Evolutionary conservation across 179 eudicot species (phyloP).

Genomic region (Drosera spatulata): DNA sequence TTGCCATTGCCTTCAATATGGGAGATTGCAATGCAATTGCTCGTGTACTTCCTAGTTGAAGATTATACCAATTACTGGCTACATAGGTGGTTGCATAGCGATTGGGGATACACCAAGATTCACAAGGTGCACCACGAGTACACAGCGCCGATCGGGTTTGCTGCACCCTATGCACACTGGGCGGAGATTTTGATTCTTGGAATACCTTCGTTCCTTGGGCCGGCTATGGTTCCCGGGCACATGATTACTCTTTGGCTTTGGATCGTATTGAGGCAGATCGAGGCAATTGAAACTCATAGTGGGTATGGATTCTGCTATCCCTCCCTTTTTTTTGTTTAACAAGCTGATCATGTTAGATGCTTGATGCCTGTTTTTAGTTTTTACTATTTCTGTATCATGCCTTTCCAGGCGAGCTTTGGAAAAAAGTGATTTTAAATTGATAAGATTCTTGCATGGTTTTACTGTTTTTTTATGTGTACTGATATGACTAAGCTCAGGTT

Average conservation of each 20-base stretch:
- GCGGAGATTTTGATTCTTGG: slow-evolving; percentile 84
- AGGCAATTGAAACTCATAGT: slow-evolving; percentile 93
- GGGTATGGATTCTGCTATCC: slow-evolving; percentile 58
- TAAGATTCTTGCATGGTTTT: slow-evolving; percentile 12
- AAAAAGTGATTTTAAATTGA: slow-evolving; percentile 15
- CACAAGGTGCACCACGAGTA: slow-evolving; percentile 92
- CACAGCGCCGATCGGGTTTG: slow-evolving; percentile 76
- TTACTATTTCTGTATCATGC: slow-evolving; percentile 11
- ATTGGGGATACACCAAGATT: slow-evolving; percentile 89
- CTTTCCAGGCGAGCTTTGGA: neutral
- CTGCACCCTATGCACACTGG: slow-evolving; percentile 96
- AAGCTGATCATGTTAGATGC: slow-evolving; percentile 14
- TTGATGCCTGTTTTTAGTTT: slow-evolving; percentile 7
- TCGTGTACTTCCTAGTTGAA: slow-evolving; percentile 66
- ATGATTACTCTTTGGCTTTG: slow-evolving; percentile 91
- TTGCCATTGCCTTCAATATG: slow-evolving; percentile 73
- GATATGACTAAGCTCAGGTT: slow-evolving; percentile 16
- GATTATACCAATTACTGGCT: slow-evolving; percentile 88
- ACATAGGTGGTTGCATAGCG: slow-evolving; percentile 65
- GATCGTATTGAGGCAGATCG: slow-evolving; percentile 91
- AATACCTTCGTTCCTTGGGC: slow-evolving; percentile 83
- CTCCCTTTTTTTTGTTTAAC: neutral
- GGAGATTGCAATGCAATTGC: slow-evolving; percentile 57
- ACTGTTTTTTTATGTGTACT: slow-evolving; percentile 13
- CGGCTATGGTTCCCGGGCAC: slow-evolving; percentile 87